phyloP scores from a whole-genome alignment of 345 rosid species.

The Salix viminalis region DNA sequence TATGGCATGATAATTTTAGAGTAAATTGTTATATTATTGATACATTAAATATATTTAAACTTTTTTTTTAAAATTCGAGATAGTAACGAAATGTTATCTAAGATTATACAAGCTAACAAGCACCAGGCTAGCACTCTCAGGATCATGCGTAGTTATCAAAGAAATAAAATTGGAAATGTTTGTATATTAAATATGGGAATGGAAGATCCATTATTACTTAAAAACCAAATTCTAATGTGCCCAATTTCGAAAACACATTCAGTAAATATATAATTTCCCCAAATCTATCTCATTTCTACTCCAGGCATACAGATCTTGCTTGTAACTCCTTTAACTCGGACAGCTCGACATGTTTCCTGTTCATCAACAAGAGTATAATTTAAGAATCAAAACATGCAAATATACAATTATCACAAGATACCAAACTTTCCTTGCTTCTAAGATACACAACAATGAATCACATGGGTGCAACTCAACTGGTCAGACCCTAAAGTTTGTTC shows the following conservation, averaged over 20 bases:
- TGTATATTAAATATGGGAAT: background rate
- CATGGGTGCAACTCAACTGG: accelerated
- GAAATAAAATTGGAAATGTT: background rate
- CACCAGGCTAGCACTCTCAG: background rate
- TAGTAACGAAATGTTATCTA: too few relatives aligned
- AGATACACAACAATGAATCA: background rate
- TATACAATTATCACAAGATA: background rate
- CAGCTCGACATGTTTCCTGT: background rate
- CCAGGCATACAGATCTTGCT: background rate
- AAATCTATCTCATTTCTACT: background rate
- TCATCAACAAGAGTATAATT: background rate
- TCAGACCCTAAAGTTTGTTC: accelerated
- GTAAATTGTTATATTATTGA: too few relatives aligned
- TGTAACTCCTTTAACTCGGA: background rate
- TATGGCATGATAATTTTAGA: background rate
- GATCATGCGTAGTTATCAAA: background rate
- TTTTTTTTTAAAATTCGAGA: too few relatives aligned
- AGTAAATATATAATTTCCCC: too few relatives aligned
- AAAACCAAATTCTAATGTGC: background rate
- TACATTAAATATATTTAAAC: too few relatives aligned
- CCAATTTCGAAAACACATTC: background rate
- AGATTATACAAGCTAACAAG: background rate
- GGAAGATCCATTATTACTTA: background rate
- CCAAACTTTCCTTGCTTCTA: background rate
- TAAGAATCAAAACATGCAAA: background rate